Evolutionary conservation across 2,329 filamentous ascomycete species (phyloP).

Genomic region (Trichoderma hamatum): DNA sequence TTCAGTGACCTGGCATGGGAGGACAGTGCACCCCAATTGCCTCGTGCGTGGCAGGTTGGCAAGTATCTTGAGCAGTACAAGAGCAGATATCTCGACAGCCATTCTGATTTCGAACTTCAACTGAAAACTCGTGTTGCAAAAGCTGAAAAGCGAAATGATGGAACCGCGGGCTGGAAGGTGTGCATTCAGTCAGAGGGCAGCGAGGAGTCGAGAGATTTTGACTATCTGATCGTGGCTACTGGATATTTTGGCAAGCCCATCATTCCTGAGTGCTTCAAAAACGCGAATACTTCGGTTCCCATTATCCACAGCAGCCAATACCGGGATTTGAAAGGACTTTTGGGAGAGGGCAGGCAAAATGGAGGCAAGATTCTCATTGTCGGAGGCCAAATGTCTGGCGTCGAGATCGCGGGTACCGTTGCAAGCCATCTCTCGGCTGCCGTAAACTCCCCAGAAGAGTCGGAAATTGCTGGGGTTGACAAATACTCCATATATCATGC

Average conservation of each 20-base stretch:
- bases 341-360: slow-evolving; percentile 43
- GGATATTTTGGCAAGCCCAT: slow-evolving; percentile 72
- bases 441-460: slow-evolving; percentile 53
- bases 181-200: slow-evolving; percentile 41
- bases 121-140: slow-evolving; percentile 53
- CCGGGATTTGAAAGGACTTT: slow-evolving; percentile 54
- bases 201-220: slow-evolving; percentile 58
- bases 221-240: slow-evolving; percentile 71
- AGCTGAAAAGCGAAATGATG: slow-evolving; percentile 41
- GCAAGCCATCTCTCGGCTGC: slow-evolving; percentile 71
- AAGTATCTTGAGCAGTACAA: slow-evolving; percentile 69
- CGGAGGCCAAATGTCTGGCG: slow-evolving; percentile 81
- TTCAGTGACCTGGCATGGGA: slow-evolving; percentile 76
- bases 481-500: slow-evolving; percentile 69
- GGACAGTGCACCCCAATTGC: slow-evolving; percentile 63
- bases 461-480: slow-evolving; percentile 46
- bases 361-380: slow-evolving; percentile 71
- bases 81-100: slow-evolving; percentile 55
- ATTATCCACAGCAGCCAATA: slow-evolving; percentile 72
- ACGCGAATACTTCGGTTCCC: slow-evolving; percentile 45
- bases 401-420: slow-evolving; percentile 74
- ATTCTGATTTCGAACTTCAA: slow-evolving; percentile 48
- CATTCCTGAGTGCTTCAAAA: slow-evolving; percentile 50
- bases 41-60: slow-evolving; percentile 76
- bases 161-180: slow-evolving; percentile 49